Base-by-base conservation (phyloP, 352 stramenopile species). In the Globisporangium cylindrosporum region DNA sequence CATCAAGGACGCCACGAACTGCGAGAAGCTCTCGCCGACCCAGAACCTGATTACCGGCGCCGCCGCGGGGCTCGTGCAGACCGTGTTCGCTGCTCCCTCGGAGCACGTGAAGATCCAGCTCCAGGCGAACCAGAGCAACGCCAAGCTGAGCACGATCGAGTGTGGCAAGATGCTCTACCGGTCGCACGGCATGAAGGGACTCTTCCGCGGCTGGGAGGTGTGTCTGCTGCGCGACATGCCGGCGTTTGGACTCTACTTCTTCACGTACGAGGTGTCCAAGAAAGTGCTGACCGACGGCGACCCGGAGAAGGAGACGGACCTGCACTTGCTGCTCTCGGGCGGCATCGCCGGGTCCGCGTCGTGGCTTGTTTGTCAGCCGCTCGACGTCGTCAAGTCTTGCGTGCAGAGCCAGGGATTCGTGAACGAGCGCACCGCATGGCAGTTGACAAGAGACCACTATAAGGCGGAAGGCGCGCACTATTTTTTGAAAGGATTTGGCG, bases 321-420 rank as follows among this genome's bases (percentile, higher is more conserved):
- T 82, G 51, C 79, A 79, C n/a, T 70, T 93, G 57, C 79, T 96
- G 72, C 74, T 92, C n/a, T 74, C 89, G 0, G 87, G 89, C 27
- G 89, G 89, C 20, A 63, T 93, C 5, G 87, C 89, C 0, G 89
- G 87, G 15, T 91, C 89, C 51, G 67, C 91, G 53, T 94, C 87
- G 27, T 96, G 89, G 87, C 74, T 88, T 27, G 70, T 92, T 55
- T 90, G 81, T 38, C 86, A 94, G 69, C 91, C 91, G 2, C 76
- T 96, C 63, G 91, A 97, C 70, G 91, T 97, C 27, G 80, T 97
- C 71, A 97, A 97, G 79, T 96, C 88, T 29, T 88, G 89, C 48
- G 88, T 95, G 36, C 91, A 97, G 78, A 89, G 84, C 61, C 86
- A 93, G 62, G 67, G 72, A 18, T 75, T 89, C 7, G 72, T 69